phyloP scores from a whole-genome alignment of 2,329 filamentous ascomycete genomes.

The Sporothrix inflata region DNA sequence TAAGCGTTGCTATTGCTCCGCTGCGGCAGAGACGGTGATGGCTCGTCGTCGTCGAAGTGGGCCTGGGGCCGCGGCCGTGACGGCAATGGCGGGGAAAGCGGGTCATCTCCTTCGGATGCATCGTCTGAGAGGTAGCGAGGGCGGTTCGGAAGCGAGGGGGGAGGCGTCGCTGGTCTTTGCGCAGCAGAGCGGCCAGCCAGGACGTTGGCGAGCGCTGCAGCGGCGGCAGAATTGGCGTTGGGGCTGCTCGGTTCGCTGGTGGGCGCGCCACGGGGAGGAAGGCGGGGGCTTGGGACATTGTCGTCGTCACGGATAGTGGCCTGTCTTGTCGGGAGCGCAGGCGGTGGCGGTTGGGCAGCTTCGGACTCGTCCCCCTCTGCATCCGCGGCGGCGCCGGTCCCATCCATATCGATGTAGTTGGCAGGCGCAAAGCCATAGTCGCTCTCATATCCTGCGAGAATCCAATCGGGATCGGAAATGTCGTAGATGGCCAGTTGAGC shows the following conservation, averaged over 20 bases:
- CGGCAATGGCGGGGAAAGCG: conserved; percentile 63
- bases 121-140: conserved; percentile 68
- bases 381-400: conserved; percentile 48
- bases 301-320: conserved; percentile 44
- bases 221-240: conserved; percentile 48
- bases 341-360: conserved; percentile 46
- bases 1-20: conserved; percentile 32
- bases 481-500: conserved; percentile 83
- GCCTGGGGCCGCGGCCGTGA: conserved; percentile 62
- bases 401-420: conserved; percentile 79
- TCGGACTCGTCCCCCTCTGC: conserved; percentile 45
- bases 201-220: conserved; percentile 59
- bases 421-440: conserved; percentile 94
- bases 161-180: conserved; percentile 47
- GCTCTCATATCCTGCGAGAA: conserved; percentile 78
- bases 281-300: conserved; percentile 45
- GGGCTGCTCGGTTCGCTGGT: conserved; percentile 42
- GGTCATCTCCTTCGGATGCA: conserved; percentile 68
- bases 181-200: conserved; percentile 51
- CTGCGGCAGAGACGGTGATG: conserved; percentile 34
- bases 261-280: conserved; percentile 43
- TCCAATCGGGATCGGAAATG: conserved; percentile 92
- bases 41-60: conserved; percentile 42
- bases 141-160: conserved; percentile 50
- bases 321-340: conserved; percentile 51